phyloP scores from a whole-genome alignment of 2,329 filamentous ascomycete genomes.

The Albifimbria verrucaria region DNA sequence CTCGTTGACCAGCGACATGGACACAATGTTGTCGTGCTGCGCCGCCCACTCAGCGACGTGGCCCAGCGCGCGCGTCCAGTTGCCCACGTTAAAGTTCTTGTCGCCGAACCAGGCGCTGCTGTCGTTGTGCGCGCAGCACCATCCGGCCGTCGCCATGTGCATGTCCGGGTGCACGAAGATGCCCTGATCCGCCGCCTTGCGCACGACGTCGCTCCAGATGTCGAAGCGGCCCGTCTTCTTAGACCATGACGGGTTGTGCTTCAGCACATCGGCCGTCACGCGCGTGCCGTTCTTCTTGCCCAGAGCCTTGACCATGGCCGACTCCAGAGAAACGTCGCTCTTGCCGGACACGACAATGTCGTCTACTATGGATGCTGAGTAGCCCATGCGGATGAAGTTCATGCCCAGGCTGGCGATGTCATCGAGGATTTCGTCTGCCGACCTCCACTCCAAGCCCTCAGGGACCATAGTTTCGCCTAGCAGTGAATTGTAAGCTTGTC shows the following conservation, averaged over 20 bases:
- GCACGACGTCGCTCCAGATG: conserved; percentile 13
- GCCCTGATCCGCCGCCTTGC: conserved; percentile 19
- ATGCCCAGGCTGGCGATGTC: conserved; percentile 48
- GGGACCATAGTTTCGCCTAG: conserved; percentile 52
- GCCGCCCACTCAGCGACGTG: conserved; percentile 46
- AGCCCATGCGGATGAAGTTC: conserved; percentile 55
- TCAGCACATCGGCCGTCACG: conserved; percentile 42
- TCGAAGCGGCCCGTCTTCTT: conserved; percentile 11
- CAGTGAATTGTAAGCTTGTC: not conserved
- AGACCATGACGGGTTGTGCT: conserved; percentile 42
- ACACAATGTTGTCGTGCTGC: conserved; percentile 23
- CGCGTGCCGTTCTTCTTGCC: conserved; percentile 46
- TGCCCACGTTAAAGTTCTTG: conserved; percentile 46
- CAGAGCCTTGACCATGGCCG: conserved; percentile 34
- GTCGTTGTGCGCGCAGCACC: conserved; percentile 45
- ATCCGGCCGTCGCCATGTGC: conserved; percentile 36
- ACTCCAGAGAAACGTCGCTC: conserved; percentile 34
- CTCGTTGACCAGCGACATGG: conserved; percentile 15
- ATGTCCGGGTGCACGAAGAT: conserved; percentile 38
- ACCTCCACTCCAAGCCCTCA: conserved; percentile 52
- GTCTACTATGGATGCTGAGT: conserved; percentile 55
- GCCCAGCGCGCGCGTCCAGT: conserved; percentile 52
- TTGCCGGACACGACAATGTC: conserved; percentile 36
- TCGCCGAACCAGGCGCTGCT: conserved; percentile 56
- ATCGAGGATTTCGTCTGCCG: conserved; percentile 44